A percentile compares a stretch with the other conserved stretches of the same genome.
Evolutionary conservation across 164 flowering plant species (phyloP).

Genomic region (Magnolia officinalis): DNA sequence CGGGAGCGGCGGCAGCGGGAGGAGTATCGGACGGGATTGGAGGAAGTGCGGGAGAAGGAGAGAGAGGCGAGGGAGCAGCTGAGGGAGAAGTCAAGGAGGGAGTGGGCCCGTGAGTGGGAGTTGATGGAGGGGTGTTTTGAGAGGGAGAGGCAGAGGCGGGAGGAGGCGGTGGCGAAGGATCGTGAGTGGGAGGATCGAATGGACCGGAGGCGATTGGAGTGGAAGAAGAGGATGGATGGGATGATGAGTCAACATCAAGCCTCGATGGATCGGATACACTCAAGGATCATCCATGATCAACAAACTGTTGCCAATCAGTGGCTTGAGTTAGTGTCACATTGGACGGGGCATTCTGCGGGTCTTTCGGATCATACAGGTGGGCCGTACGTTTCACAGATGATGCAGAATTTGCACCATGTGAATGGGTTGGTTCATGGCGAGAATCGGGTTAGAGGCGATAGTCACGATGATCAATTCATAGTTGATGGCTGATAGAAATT

Average conservation of each 20-base stretch:
- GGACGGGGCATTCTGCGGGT: slow-evolving; percentile 63
- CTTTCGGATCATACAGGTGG: slow-evolving; percentile 64
- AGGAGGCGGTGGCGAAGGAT: slow-evolving; percentile 51
- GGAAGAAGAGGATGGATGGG: slow-evolving; percentile 79
- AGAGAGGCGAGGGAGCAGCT: slow-evolving; percentile 45
- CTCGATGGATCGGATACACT: slow-evolving; percentile 74
- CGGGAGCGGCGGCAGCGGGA: slow-evolving; percentile 56
- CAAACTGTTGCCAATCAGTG: slow-evolving; percentile 67
- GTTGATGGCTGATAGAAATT: slow-evolving; percentile 53
- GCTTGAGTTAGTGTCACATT: slow-evolving; percentile 74
- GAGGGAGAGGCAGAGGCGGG: slow-evolving; percentile 59
- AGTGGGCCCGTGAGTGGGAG: slow-evolving; percentile 57
- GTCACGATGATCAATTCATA: slow-evolving; percentile 88
- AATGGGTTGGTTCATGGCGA: slow-evolving; percentile 81
- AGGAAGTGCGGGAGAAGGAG: slow-evolving; percentile 50
- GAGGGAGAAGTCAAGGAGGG: slow-evolving; percentile 49
- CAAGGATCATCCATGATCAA: slow-evolving; percentile 76
- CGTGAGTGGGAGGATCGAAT: slow-evolving; percentile 85
- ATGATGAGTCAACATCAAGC: slow-evolving; percentile 66
- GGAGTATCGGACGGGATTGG: slow-evolving; percentile 29
- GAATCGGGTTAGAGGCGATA: slow-evolving; percentile 64
- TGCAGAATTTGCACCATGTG: slow-evolving; percentile 82
- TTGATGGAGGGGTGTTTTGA: slow-evolving; percentile 56
- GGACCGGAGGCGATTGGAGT: slow-evolving; percentile 60
- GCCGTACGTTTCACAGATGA: slow-evolving; percentile 85